These are phyloP conservation scores for Fistulina hepatica DNA, from an alignment of 1,284 basidiomycete genomes.

Conservation along the genomic window DNA sequence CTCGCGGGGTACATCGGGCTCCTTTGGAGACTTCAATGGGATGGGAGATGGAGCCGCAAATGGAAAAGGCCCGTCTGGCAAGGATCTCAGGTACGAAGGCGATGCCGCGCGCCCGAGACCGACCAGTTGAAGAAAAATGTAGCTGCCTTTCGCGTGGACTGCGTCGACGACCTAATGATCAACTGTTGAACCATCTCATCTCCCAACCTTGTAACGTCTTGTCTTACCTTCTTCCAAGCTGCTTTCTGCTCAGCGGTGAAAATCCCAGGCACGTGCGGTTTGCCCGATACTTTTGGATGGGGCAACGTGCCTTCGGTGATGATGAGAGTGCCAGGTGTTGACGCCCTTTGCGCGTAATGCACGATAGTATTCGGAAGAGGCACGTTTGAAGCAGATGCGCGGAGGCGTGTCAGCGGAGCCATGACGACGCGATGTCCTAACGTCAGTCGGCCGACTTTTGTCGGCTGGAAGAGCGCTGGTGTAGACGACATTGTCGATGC, in stretches of 20 bases:
- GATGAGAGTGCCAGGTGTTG: not conserved
- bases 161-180: slow-evolving; percentile 16
- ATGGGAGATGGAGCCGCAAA: slow-evolving; percentile 18
- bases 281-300: not conserved
- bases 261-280: not conserved
- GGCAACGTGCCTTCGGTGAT: not conserved
- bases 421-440: not conserved
- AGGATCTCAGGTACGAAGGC: too few species aligned
- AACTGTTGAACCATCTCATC: too few species aligned
- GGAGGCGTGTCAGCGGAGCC: not conserved
- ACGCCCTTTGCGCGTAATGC: not conserved
- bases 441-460: not conserved
- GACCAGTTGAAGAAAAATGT: slow-evolving; percentile 35
- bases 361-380: not conserved
- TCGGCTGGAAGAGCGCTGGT: not conserved
- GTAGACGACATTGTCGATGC: not conserved
- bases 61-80: too few species aligned
- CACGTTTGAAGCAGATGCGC: not conserved
- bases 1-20: slow-evolving; percentile 10
- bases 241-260: not conserved
- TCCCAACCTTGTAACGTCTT: too few species aligned
- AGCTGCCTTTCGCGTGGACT: slow-evolving; percentile 29
- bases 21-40: slow-evolving; percentile 1
- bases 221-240: not conserved
- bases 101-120: slow-evolving; percentile 29